phyloP scores from a whole-genome alignment of 257 asterid species.

The Nicotiana tabacum region DNA sequence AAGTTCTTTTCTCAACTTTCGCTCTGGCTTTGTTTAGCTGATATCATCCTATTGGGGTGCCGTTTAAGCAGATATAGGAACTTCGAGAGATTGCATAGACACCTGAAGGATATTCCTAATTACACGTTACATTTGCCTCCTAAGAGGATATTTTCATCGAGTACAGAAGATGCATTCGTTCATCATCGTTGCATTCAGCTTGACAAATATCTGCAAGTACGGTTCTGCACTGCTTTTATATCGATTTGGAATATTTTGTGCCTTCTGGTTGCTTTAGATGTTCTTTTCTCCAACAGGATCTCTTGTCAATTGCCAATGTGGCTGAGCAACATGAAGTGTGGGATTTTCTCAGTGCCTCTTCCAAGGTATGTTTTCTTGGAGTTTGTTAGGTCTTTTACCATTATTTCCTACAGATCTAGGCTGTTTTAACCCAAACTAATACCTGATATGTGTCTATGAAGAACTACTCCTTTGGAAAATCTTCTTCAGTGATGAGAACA shows the following conservation, averaged over 20 bases:
- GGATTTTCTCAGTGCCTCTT: constrained; percentile 93
- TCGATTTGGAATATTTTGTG: background rate
- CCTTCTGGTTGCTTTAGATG: constrained; percentile 21
- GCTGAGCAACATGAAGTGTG: constrained; percentile 99
- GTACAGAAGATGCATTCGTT: constrained; percentile 95
- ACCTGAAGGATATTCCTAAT: constrained; percentile 90
- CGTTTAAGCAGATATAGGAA: constrained; percentile 69
- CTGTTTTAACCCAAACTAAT: constrained; percentile 25
- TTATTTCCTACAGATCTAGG: background rate
- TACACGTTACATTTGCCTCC: constrained; percentile 95
- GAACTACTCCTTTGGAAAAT: constrained; percentile 96
- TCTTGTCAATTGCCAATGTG: constrained; percentile 91
- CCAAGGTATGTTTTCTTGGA: constrained; percentile 53
- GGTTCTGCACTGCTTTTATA: constrained; percentile 18
- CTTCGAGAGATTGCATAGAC: constrained; percentile 94
- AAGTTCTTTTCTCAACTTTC: constrained; percentile 14
- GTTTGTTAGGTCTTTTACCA: constrained; percentile 8
- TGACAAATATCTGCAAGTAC: constrained; percentile 89
- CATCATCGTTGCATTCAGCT: constrained; percentile 98
- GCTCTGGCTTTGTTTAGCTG: constrained; percentile 12
- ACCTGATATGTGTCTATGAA: constrained; percentile 37
- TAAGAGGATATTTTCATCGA: constrained; percentile 96
- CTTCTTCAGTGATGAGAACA: constrained; percentile 88
- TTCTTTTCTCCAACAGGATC: constrained; percentile 54
- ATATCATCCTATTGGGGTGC: constrained; percentile 15